These are phyloP conservation scores for Musa itinerans DNA, from an alignment of 176 grass and related monocot species.

Conservation along the genomic window DNA sequence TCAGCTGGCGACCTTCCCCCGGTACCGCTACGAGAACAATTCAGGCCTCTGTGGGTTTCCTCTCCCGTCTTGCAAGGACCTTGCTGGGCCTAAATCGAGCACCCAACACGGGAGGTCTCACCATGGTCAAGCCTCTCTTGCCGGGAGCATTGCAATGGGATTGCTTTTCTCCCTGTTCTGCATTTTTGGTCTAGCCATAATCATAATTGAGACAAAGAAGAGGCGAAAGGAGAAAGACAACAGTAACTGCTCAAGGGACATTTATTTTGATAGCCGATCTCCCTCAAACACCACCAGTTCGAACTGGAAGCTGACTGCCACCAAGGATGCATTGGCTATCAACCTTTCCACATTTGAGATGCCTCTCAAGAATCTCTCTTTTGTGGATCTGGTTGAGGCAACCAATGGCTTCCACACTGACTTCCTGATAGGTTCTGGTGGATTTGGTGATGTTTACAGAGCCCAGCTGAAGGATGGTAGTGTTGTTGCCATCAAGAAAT, in stretches of 20 bases:
- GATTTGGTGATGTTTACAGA: conserved; percentile 24
- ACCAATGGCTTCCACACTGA: conserved; percentile 23
- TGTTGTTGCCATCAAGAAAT: conserved; percentile 25
- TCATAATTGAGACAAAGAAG: conserved; percentile 16
- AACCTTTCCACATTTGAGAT: conserved; percentile 17
- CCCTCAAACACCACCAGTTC: conserved; percentile 14
- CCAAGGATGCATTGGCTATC: conserved; percentile 13
- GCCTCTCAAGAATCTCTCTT: conserved; percentile 21
- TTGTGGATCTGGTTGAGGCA: conserved; percentile 17
- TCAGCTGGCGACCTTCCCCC: conserved; percentile 16
- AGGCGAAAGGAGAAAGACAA: conserved; percentile 6
- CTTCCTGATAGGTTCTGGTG: conserved; percentile 19
- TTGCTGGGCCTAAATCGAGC: conserved; percentile 6
- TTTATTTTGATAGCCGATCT: conserved; percentile 21
- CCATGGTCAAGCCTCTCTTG: conserved; percentile 18
- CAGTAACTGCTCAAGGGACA: neutral
- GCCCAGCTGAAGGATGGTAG: conserved; percentile 23
- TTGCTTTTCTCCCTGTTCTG: conserved; percentile 21
- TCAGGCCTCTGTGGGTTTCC: neutral
- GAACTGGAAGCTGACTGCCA: conserved; percentile 22
- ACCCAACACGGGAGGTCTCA: conserved; percentile 2
- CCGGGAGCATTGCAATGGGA: conserved; percentile 18
- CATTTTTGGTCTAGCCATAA: conserved; percentile 14
- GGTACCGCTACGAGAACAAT: conserved; percentile 17
- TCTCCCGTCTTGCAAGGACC: conserved; percentile 19